Conservation (phyloP, 2,329 filamentous ascomycete species). For the Fusarium agapanthi region DNA sequence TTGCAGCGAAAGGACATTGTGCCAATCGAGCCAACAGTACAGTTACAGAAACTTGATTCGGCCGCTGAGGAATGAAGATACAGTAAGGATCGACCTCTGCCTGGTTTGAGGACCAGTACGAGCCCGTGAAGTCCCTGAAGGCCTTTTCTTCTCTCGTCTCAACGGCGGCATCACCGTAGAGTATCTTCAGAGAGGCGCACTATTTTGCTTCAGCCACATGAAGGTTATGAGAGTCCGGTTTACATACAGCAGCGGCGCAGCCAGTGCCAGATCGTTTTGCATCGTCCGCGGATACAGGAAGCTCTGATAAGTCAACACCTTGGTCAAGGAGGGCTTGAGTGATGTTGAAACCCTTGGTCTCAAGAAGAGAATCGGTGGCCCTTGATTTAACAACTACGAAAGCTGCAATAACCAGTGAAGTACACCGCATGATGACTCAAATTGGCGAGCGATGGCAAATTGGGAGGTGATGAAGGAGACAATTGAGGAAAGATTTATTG, state of each 20-base stretch:
- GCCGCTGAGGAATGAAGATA: constrained; percentile 21
- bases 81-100: constrained; percentile 13
- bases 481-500: neutral
- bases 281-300: neutral
- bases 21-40: constrained; percentile 14
- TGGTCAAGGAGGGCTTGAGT: constrained; percentile 19
- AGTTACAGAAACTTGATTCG: neutral
- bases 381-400: neutral
- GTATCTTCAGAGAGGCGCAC: constrained; percentile 17
- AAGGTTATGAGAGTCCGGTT: rapidly evolving
- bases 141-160: constrained; percentile 3
- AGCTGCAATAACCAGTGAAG: neutral
- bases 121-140: neutral
- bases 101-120: constrained; percentile 22
- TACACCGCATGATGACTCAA: constrained; percentile 1
- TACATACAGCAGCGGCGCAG: constrained; percentile 12
- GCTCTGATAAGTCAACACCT: constrained; percentile 9
- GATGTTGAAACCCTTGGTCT: constrained; percentile 12
- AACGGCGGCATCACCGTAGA: constrained; percentile 17
- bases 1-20: constrained; percentile 45
- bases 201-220: neutral
- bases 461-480: rapidly evolving
- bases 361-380: neutral
- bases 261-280: neutral
- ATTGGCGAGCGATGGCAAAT: neutral